Evolutionary conservation across 1,139 yeast species (phyloP).

Genomic region (Scheffersomyces segobiensis): DNA sequence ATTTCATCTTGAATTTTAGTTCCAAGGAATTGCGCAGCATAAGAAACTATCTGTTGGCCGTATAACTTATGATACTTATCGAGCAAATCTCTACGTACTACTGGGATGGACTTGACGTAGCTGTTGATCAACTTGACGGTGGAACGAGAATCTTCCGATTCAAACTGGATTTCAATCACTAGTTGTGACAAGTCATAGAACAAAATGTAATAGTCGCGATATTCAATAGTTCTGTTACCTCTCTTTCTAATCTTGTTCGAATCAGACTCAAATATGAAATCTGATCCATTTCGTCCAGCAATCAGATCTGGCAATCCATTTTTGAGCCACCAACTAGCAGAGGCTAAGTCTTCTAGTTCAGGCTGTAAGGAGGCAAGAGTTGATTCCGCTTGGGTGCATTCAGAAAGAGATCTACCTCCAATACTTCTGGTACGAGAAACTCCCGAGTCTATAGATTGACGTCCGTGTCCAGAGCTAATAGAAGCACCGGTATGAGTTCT

Average conservation of each 20-base stretch:
- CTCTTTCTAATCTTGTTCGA: conserved; percentile 57
- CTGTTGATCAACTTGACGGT: conserved; percentile 50
- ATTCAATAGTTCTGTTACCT: conserved; percentile 49
- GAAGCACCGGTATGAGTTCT: conserved; percentile 27
- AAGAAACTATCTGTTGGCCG: conserved; percentile 43
- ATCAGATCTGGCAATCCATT: conserved; percentile 61
- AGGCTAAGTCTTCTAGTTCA: conserved; percentile 34
- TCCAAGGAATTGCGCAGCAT: conserved; percentile 46
- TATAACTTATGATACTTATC: conserved; percentile 49
- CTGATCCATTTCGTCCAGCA: conserved; percentile 42
- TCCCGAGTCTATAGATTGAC: conserved; percentile 15
- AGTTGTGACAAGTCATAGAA: conserved; percentile 75
- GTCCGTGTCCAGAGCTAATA: conserved; percentile 16
- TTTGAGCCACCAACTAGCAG: conserved; percentile 64
- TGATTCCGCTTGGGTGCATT: conserved; percentile 31
- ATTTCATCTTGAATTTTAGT: conserved; percentile 23
- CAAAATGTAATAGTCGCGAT: conserved; percentile 70
- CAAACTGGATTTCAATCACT: conserved; percentile 57
- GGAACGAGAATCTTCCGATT: conserved; percentile 53
- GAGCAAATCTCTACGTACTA: conserved; percentile 47
- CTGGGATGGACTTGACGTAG: conserved; percentile 47
- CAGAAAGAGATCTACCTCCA: conserved; percentile 17
- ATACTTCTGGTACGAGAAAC: conserved; percentile 19
- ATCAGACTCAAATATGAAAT: conserved; percentile 67
- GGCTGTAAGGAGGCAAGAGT: conserved; percentile 26